phyloP scores from a whole-genome alignment of 768 basidiomycete genomes.

The Boletus rubropictus region DNA sequence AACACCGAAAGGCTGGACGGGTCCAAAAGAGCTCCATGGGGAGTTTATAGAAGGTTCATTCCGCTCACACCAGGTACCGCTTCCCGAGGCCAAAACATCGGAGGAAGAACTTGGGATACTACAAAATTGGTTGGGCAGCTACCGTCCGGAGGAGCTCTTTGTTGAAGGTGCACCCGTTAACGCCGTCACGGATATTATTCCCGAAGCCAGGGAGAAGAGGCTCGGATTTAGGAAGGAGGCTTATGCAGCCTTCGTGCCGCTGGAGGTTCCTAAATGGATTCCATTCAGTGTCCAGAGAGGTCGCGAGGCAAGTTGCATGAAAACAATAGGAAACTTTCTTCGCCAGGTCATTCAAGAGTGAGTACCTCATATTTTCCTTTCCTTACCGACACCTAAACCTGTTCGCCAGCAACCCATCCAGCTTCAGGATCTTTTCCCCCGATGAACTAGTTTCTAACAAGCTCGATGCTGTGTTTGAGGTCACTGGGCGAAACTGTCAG shows the following conservation, averaged over 20 bases:
- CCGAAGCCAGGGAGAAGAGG: slow-evolving; percentile 48
- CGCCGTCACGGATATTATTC: slow-evolving; percentile 56
- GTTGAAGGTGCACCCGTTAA: slow-evolving; percentile 47
- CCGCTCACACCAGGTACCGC: slow-evolving; percentile 84
- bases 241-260: slow-evolving; percentile 54
- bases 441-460: slow-evolving; percentile 88
- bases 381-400: neutral
- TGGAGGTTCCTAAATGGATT: slow-evolving; percentile 65
- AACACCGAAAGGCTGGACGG: slow-evolving; percentile 77
- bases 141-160: slow-evolving; percentile 66
- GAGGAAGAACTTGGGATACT: slow-evolving; percentile 57
- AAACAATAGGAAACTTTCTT: slow-evolving; percentile 54
- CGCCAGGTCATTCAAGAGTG: slow-evolving; percentile 52
- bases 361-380: slow-evolving; percentile 13
- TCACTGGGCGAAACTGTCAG: slow-evolving; percentile 71
- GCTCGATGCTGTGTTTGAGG: slow-evolving; percentile 72
- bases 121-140: slow-evolving; percentile 69
- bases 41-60: slow-evolving; percentile 77
- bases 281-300: slow-evolving; percentile 47
- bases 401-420: slow-evolving; percentile 55
- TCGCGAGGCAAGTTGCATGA: slow-evolving; percentile 71
- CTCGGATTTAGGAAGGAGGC: slow-evolving; percentile 68
- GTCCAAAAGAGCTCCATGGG: slow-evolving; percentile 61
- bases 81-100: slow-evolving; percentile 64
- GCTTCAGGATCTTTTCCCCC: slow-evolving; percentile 87